Percentiles rank a stretch among this genome's conserved stretches.
phyloP scores from a whole-genome alignment of 495 filamentous ascomycete genomes.

The Sphaerosporella brunnea region DNA sequence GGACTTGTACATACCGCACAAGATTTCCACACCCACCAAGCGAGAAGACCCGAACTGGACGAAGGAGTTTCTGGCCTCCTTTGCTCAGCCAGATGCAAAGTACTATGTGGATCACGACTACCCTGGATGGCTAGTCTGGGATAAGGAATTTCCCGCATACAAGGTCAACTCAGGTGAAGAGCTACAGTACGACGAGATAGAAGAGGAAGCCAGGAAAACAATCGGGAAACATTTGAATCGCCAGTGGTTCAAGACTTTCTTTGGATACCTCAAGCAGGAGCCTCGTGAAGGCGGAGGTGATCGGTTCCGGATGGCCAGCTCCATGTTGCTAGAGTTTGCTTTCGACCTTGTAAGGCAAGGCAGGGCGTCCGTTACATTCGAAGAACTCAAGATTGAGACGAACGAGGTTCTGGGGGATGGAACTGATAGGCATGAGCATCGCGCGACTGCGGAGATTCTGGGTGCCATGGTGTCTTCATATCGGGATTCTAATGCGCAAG shows the following conservation, averaged over 20 bases:
- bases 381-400: slow-evolving; percentile 71
- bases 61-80: slow-evolving; percentile 52
- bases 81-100: slow-evolving; percentile 53
- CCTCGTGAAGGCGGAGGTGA: slow-evolving; percentile 68
- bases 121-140: slow-evolving; percentile 96
- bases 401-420: slow-evolving; percentile 69
- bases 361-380: slow-evolving; percentile 55
- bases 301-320: slow-evolving; percentile 72
- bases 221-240: slow-evolving; percentile 66
- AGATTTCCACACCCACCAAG: slow-evolving; percentile 51
- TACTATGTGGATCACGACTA: slow-evolving; percentile 85
- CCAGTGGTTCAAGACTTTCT: slow-evolving; percentile 75
- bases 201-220: slow-evolving; percentile 54
- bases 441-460: slow-evolving; percentile 86
- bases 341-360: slow-evolving; percentile 73
- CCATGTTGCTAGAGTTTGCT: slow-evolving; percentile 66
- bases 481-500: slow-evolving; percentile 44
- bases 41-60: slow-evolving; percentile 62
- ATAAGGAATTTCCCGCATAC: slow-evolving; percentile 60
- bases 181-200: slow-evolving; percentile 66
- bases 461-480: slow-evolving; percentile 64
- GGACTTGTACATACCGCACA: slow-evolving; percentile 54
- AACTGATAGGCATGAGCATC: slow-evolving; percentile 93
- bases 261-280: slow-evolving; percentile 90
- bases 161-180: slow-evolving; percentile 49